Evolutionary conservation across 75 land plant species (phyloP).

Genomic region (Sequoia sempervirens): DNA sequence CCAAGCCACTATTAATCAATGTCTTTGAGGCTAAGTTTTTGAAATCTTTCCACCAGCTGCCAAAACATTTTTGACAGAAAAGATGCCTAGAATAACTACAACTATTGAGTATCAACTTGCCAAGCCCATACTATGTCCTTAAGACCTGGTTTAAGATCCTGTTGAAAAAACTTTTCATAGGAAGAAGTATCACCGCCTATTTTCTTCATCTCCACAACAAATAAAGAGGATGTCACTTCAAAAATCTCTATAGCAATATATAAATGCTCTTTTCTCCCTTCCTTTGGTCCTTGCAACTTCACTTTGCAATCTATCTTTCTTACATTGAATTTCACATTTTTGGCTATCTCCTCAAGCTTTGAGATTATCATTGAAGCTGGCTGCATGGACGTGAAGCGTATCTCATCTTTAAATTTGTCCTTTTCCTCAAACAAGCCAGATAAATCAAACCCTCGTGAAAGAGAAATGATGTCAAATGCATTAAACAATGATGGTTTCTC

Average conservation of each 20-base stretch:
- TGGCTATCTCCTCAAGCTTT: constrained; percentile 31
- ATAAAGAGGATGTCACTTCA: constrained; percentile 29
- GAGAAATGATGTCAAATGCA: constrained; percentile 42
- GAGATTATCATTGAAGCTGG: constrained; percentile 29
- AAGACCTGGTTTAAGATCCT: constrained; percentile 27
- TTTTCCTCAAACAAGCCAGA: constrained; percentile 29
- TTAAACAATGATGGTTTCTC: constrained; percentile 28
- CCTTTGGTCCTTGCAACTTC: constrained; percentile 18
- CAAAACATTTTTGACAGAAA: no score
- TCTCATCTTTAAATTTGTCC: constrained; percentile 14
- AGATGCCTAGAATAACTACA: no score
- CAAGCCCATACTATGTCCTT: constrained; percentile 32
- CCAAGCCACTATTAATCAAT: no score
- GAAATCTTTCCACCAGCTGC: no score
- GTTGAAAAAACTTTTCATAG: constrained; percentile 17
- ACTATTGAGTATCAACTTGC: constrained; percentile 12
- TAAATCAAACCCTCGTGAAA: constrained; percentile 33
- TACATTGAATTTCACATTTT: constrained; percentile 20
- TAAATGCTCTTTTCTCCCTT: constrained; percentile 22
- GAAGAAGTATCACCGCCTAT: constrained; percentile 34
- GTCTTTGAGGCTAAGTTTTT: no score
- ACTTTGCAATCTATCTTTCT: constrained; percentile 28
- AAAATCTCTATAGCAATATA: constrained; percentile 40
- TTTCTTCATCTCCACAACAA: constrained; percentile 40
- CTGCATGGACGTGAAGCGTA: constrained; percentile 24